Base-by-base conservation (phyloP, 805 yeast genomes). In the Teunomyces pallodes region DNA sequence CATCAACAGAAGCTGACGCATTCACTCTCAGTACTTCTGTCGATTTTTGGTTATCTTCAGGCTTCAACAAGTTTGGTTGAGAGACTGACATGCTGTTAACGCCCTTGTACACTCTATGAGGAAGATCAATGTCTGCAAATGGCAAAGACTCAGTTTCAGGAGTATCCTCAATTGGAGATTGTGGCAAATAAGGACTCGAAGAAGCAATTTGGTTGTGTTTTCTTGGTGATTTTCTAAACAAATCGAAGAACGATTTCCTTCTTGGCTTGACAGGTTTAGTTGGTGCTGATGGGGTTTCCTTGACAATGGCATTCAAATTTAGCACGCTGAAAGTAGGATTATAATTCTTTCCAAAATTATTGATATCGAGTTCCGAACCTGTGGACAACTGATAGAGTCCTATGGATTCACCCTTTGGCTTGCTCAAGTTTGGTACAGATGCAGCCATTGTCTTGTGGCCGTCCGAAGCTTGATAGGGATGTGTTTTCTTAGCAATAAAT, bases 291-390 rank as follows among this genome's bases (percentile, higher is more conserved):
- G 13, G 39, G 13, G 44, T 48, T 36, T 51, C 48, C 32, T 53
- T 46, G 14, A 47, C 20, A 10, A 49, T 27, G 14, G 53, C 58
- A 10, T 50, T 47, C 16, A 54, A 42, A 8, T 50, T 54, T 33
- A 51, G 46, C 20, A 53, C 45, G 40, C 58, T 56, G 47, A 73
- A 73, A 1, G 73, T 60, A 4, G 78, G 78, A 48, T 64, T 62
- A 55, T 71, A 57, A 45, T 51, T 58, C 46, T 65, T 66, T 16
- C 78, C 78, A 54, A 73, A 73, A 48, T 71, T 69, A 28, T 61
- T 48, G 24, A 73, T 60, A 57, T 73, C 74, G 40, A 73, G 59
- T 5, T 67, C 70, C 32, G 77, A 72, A 3, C 75, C 76, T 41
- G 46, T 14, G 6, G 54, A 47, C 35, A 52, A 46, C 26, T 54